Base-by-base conservation (phyloP, 768 basidiomycete genomes). In the Lactarius vividus region DNA sequence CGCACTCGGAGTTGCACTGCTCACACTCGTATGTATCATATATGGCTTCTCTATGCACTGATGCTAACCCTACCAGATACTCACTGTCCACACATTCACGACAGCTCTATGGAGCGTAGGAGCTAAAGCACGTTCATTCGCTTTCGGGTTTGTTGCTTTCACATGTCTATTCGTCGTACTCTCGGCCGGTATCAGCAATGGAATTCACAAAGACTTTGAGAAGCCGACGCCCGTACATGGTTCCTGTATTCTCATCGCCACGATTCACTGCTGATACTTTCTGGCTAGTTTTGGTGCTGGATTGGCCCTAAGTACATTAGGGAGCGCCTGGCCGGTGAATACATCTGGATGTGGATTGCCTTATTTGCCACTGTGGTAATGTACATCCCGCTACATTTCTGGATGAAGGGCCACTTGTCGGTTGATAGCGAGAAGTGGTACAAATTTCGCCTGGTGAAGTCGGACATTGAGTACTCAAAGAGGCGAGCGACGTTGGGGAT, bases 261-360 rank as follows among this genome's bases (percentile, higher is more conserved):
- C 39, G 59, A n/a, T 28, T 15, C 13, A 26, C 10, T 15, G 0
- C 26, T n/a, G 52, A 35, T 26, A 74, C 35, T 37, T 4, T 1
- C 18, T 2, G 23, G 0, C 16, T 33, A 68, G 58, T 78, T 76
- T 62, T 80, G 81, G 81, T 83, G 81, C 68, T 81, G 80, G 80
- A 77, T 83, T 57, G 73, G 76, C 33, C 53, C 72, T 3, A 52
- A 72, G 10, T 77, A 73, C 70, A 29, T 69, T 1, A 64, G 66
- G 4, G 73, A 77, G 61, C 74, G 77, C 16, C 72, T 81, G n/a
- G 75, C 66, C 52, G 80, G 78, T 1, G 80, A 81, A 70, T 82
- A 82, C 63, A 31, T 80, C 15, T 82, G 82, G 82, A 8, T 81
- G 53, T 81, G 81, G 81, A 57, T 79, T 31, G 74, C 79, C 5